Conservation (phyloP, 805 yeast genomes). For the Blastobotrys muscicola region DNA sequence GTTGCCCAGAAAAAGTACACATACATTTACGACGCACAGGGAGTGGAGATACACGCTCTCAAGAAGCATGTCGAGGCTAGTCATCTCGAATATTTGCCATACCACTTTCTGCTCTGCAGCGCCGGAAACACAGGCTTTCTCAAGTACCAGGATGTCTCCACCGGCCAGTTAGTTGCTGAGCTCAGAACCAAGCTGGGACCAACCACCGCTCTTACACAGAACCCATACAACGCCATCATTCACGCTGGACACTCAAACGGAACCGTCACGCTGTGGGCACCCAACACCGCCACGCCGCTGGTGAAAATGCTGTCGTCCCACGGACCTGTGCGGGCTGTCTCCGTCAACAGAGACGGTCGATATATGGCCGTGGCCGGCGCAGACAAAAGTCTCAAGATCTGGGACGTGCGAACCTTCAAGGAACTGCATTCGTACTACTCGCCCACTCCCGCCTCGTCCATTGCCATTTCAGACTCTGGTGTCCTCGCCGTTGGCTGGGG, state of each 20-base stretch:
- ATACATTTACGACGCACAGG: constrained; percentile 83
- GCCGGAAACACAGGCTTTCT: constrained; percentile 86
- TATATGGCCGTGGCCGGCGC: constrained; percentile 92
- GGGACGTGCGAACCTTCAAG: constrained; percentile 85
- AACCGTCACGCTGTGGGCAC: constrained; percentile 88
- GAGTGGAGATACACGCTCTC: constrained; percentile 84
- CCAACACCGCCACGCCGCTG: constrained; percentile 74
- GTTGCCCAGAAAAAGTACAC: constrained; percentile 95
- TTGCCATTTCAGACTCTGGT: constrained; percentile 81
- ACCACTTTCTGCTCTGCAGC: constrained; percentile 77
- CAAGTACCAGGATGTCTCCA: constrained; percentile 90
- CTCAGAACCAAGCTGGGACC: constrained; percentile 84
- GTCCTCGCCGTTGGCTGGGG: constrained; percentile 89
- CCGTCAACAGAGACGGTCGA: constrained; percentile 83
- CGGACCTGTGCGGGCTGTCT: constrained; percentile 81
- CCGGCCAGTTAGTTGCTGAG: constrained; percentile 80
- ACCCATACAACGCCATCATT: constrained; percentile 92
- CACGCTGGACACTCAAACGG: constrained; percentile 93
- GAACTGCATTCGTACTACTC: constrained; percentile 53
- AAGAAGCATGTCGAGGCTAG: constrained; percentile 85
- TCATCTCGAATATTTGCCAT: constrained; percentile 78
- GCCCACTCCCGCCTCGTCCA: constrained; percentile 78
- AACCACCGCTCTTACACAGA: constrained; percentile 76
- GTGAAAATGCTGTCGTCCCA: constrained; percentile 72
- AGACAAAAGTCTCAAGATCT: constrained; percentile 73